Percentiles rank a stretch among this genome's conserved stretches.
phyloP scores from a whole-genome alignment of 192 early-diverging fungal genomes.

The Coemansia javaensis region DNA sequence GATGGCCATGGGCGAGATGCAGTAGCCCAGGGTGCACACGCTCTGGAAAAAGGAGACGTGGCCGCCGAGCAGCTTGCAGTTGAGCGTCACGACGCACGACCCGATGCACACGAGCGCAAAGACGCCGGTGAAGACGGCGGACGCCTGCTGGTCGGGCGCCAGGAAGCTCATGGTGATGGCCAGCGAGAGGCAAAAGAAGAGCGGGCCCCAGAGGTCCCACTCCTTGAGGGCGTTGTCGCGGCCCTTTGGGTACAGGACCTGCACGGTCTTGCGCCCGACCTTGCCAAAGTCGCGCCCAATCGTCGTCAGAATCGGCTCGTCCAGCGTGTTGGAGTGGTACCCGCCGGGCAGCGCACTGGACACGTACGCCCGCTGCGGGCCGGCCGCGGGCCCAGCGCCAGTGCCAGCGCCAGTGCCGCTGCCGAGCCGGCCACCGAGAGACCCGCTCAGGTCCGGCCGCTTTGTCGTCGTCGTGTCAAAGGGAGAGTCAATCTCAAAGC shows the following conservation, averaged over 20 bases:
- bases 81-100: conserved; percentile 90
- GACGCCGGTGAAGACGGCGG: conserved; percentile 82
- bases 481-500: conserved; percentile 26
- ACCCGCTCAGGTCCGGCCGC: conserved; percentile 43
- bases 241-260: conserved; percentile 42
- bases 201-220: conserved; percentile 96
- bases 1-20: conserved; percentile 87
- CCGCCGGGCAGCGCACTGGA: conserved; percentile 44
- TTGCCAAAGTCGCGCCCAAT: conserved; percentile 60
- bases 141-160: conserved; percentile 74
- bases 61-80: conserved; percentile 92
- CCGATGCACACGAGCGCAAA: conserved; percentile 96
- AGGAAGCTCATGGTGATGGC: conserved; percentile 78
- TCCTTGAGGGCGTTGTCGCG: conserved; percentile 38
- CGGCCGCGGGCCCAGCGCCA: neutral
- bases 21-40: conserved; percentile 96
- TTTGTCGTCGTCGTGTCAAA: conserved; percentile 17
- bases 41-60: conserved; percentile 94
- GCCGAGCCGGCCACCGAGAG: conserved; percentile 45
- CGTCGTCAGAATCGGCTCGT: conserved; percentile 91
- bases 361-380: conserved; percentile 31
- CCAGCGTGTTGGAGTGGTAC: conserved; percentile 71
- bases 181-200: conserved; percentile 86
- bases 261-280: conserved; percentile 29
- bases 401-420: neutral